Evolutionary conservation across 75 land plant genomes (phyloP).

Genomic region (Picea sitchensis): DNA sequence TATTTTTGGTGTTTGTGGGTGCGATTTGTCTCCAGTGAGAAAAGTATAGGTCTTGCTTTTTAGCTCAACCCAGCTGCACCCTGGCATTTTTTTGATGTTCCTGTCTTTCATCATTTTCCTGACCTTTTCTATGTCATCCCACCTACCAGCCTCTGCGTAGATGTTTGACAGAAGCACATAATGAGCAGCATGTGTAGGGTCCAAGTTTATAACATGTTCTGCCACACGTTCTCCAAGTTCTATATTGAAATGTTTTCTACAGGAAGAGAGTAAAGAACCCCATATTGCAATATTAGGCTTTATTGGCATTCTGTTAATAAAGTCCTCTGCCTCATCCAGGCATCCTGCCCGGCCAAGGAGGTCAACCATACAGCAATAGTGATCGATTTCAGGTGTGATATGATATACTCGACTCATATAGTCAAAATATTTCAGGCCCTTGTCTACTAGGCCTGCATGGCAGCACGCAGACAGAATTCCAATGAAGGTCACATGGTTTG

Average conservation of each 20-base stretch:
- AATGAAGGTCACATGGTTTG: background rate
- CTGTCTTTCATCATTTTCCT: background rate
- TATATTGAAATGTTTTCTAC: background rate
- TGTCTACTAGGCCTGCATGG: background rate
- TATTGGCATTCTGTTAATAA: background rate
- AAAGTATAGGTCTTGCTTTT: background rate
- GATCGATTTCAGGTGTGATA: background rate
- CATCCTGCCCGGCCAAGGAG: constrained; percentile 9
- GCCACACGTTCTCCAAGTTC: background rate
- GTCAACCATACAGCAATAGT: constrained; percentile 8
- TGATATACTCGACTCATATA: background rate
- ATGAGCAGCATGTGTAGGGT: background rate
- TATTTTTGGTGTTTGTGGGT: background rate
- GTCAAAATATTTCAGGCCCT: background rate
- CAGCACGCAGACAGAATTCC: background rate
- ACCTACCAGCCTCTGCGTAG: background rate
- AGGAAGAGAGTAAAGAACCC: constrained; percentile 9
- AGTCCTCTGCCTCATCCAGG: constrained; percentile 13
- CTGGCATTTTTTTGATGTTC: background rate
- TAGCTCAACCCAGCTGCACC: background rate
- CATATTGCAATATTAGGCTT: background rate
- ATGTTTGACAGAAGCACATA: background rate
- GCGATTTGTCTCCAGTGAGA: background rate
- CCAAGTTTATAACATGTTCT: background rate
- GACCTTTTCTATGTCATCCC: background rate